Evolutionary conservation across 2,329 filamentous ascomycete species (phyloP).

Genomic region (Purpureocillium lavendulum): DNA sequence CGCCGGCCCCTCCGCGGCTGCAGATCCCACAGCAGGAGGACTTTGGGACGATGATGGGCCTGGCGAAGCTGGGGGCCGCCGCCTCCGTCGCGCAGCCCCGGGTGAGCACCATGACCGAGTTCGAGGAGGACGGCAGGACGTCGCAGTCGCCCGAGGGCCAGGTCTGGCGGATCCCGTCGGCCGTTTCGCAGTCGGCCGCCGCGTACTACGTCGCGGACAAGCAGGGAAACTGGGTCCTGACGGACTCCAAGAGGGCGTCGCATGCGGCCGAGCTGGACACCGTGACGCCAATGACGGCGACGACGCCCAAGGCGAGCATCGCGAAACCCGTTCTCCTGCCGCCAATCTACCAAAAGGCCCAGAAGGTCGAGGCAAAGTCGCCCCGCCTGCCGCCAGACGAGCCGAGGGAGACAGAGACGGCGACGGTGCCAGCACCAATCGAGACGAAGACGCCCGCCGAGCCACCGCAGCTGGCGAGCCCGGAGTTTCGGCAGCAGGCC

Average conservation of each 20-base stretch:
- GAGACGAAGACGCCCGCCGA: background rate
- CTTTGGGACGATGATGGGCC: background rate
- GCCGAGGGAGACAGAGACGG: background rate
- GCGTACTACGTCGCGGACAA: conserved; percentile 43
- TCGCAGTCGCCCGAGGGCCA: conserved; percentile 27
- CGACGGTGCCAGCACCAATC: background rate
- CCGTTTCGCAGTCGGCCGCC: conserved; percentile 34
- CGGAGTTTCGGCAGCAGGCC: conserved; percentile 1
- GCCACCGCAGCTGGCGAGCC: background rate
- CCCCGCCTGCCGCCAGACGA: background rate
- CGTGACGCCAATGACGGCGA: conserved; percentile 8
- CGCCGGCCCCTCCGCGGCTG: conserved; percentile 17
- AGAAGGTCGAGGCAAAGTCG: background rate
- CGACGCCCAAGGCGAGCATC: conserved; percentile 6
- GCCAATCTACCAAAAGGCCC: background rate
- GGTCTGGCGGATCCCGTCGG: conserved; percentile 42
- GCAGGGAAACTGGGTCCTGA: conserved; percentile 45
- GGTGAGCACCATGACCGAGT: conserved; percentile 41
- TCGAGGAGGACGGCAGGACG: conserved; percentile 40
- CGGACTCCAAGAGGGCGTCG: conserved; percentile 23
- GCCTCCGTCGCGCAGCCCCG: no score
- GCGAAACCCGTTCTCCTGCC: conserved; percentile 3
- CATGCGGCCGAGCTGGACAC: conserved; percentile 16
- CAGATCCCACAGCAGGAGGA: conserved; percentile 15
- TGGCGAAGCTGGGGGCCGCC: conserved; percentile 1